Percentiles rank a stretch among this genome's conserved stretches.
phyloP scores from a whole-genome alignment of 139 green algal species.

The Coelastrella sp. region DNA sequence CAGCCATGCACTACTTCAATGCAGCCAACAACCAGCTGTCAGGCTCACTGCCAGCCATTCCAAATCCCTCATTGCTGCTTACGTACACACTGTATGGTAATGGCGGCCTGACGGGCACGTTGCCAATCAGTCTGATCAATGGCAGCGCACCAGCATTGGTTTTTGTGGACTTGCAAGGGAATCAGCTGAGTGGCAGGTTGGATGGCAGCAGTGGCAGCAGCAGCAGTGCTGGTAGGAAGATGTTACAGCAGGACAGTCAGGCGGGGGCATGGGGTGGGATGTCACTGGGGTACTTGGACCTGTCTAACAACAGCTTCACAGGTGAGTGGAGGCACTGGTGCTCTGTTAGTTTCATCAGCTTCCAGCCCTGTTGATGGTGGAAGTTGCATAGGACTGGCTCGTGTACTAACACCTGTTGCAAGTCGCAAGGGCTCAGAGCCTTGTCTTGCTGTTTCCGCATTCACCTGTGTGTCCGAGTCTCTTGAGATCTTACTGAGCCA shows the following conservation, averaged over 20 bases:
- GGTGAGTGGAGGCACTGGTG: background rate
- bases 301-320: background rate
- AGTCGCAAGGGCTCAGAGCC: too few relatives aligned
- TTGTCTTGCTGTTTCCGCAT: too few relatives aligned
- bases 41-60: background rate
- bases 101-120: background rate
- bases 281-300: constrained; percentile 6
- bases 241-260: background rate
- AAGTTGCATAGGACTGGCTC: too few relatives aligned
- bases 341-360: background rate
- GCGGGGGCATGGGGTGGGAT: background rate
- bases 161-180: background rate
- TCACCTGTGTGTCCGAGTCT: too few relatives aligned
- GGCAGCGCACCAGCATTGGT: background rate
- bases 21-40: background rate
- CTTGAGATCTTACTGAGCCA: too few relatives aligned
- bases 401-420: too few relatives aligned
- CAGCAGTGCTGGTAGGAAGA: constrained; percentile 7
- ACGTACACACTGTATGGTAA: background rate
- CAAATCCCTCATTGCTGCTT: background rate
- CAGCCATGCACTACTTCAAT: background rate
- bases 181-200: constrained; percentile 1
- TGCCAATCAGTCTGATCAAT: constrained; percentile 11
- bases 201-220: constrained; percentile 14
- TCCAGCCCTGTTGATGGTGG: too few relatives aligned